A percentile compares a stretch with the other conserved stretches of the same genome.
phyloP scores from a whole-genome alignment of 352 stramenopile species.

The Peronospora farinosa region DNA sequence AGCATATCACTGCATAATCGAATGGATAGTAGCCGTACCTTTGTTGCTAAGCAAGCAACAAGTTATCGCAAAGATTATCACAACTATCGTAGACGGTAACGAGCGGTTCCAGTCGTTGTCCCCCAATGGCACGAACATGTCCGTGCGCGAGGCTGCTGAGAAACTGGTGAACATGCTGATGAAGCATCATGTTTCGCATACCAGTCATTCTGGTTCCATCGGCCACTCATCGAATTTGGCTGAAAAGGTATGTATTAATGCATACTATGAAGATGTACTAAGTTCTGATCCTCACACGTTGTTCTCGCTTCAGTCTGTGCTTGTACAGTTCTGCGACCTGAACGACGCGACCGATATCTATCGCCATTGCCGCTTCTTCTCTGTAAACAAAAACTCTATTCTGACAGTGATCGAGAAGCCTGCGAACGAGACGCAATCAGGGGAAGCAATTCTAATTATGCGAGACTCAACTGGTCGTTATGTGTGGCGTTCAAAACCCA shows the following conservation, averaged over 20 bases:
- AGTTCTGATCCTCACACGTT: constrained; percentile 6
- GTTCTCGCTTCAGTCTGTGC: constrained; percentile 32
- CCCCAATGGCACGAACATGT: constrained; percentile 40
- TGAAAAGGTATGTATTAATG: constrained; percentile 41
- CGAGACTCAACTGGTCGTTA: constrained; percentile 72
- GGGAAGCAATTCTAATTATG: constrained; percentile 73
- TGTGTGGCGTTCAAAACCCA: constrained; percentile 69
- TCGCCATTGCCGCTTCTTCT: constrained; percentile 72
- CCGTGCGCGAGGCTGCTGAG: constrained; percentile 66
- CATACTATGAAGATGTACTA: neutral
- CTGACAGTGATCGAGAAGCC: constrained; percentile 79
- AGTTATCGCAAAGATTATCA: constrained; percentile 76
- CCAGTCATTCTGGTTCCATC: constrained; percentile 34
- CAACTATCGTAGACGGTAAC: constrained; percentile 71
- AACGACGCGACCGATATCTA: constrained; percentile 37
- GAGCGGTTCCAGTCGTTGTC: constrained; percentile 63
- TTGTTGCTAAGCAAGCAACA: constrained; percentile 66
- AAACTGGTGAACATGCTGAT: constrained; percentile 83
- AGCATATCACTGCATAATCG: constrained; percentile 76
- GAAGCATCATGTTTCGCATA: constrained; percentile 79
- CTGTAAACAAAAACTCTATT: constrained; percentile 73
- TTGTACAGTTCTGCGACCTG: constrained; percentile 51
- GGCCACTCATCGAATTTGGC: constrained; percentile 43
- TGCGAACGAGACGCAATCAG: constrained; percentile 26
- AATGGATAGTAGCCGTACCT: constrained; percentile 76